Percentiles rank a stretch among this genome's conserved stretches.
These are phyloP conservation scores for Colletotrichum orbiculare DNA, from an alignment of 2,329 filamentous ascomycete genomes.

Conservation along the genomic window DNA sequence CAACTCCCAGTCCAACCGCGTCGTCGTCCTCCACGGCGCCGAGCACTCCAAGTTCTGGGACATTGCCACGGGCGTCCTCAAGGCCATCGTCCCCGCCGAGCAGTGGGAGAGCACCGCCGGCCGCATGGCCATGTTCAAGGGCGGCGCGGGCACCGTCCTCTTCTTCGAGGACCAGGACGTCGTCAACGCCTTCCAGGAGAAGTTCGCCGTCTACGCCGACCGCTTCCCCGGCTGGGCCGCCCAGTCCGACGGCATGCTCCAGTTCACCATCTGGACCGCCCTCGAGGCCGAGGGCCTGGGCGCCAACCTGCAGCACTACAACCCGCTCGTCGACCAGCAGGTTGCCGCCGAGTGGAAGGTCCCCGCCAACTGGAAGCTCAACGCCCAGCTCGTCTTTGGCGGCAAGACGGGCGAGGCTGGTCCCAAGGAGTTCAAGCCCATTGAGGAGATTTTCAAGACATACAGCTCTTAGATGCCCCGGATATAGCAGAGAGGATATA, in stretches of 20 bases:
- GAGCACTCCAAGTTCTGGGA: constrained; percentile 94
- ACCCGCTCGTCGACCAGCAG: constrained; percentile 82
- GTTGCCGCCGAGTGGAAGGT: constrained; percentile 77
- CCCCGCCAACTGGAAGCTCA: constrained; percentile 78
- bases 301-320: constrained; percentile 94
- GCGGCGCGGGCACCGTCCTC: constrained; percentile 82
- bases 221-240: constrained; percentile 81
- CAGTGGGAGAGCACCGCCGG: constrained; percentile 64
- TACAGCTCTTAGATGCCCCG: constrained; percentile 59
- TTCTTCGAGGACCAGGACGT: constrained; percentile 85
- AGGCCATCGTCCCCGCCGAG: constrained; percentile 74
- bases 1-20: constrained; percentile 87
- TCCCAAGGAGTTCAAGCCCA: constrained; percentile 72
- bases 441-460: constrained; percentile 76
- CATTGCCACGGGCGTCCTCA: constrained; percentile 71
- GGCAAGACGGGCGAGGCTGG: constrained; percentile 65
- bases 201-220: constrained; percentile 80
- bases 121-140: constrained; percentile 69
- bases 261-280: constrained; percentile 83
- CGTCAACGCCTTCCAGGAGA: constrained; percentile 73
- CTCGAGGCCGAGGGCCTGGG: constrained; percentile 87
- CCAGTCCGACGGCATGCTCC: constrained; percentile 85
- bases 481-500: not conserved
- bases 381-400: constrained; percentile 88
- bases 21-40: constrained; percentile 80